Percentiles rank a stretch among this genome's conserved stretches.
Conservation (phyloP, 371 early-diverging fungal species). For the Capillidium rhysosporum region DNA sequence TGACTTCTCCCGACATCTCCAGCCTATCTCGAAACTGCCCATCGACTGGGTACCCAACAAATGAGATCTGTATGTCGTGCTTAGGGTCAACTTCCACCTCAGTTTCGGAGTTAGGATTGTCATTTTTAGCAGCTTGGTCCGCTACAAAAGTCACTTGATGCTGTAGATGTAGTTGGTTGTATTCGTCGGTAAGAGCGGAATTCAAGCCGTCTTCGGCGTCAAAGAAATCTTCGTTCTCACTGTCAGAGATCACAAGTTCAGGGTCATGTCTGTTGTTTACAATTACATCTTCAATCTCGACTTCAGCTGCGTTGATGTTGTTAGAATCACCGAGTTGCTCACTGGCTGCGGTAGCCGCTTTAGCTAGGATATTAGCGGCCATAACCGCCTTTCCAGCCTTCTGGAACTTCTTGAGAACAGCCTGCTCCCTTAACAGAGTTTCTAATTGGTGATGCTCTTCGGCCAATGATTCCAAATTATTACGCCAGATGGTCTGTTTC, state of each 20-base stretch:
- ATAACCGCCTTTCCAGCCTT: background rate
- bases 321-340: background rate
- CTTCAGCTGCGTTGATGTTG: background rate
- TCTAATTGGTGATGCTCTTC: slow-evolving; percentile 13
- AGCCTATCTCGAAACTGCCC: slow-evolving; percentile 14
- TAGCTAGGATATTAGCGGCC: background rate
- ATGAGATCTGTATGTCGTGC: slow-evolving; percentile 14
- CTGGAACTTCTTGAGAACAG: background rate
- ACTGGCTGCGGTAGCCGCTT: background rate
- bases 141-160: slow-evolving; percentile 11
- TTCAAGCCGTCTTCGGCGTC: slow-evolving; percentile 24
- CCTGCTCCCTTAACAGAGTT: background rate
- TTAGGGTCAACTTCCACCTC: slow-evolving; percentile 15
- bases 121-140: slow-evolving; percentile 26
- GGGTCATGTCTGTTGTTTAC: no score
- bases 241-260: slow-evolving; percentile 6
- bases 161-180: background rate
- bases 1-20: slow-evolving; percentile 23
- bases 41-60: slow-evolving; percentile 16
- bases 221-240: slow-evolving; percentile 34
- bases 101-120: slow-evolving; percentile 37
- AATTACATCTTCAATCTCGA: background rate
- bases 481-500: slow-evolving; percentile 10
- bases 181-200: background rate
- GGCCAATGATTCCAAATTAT: slow-evolving; percentile 8